These are phyloP conservation scores for Irpex sp. DNA, from an alignment of 1,284 basidiomycete species.

Conservation along the genomic window DNA sequence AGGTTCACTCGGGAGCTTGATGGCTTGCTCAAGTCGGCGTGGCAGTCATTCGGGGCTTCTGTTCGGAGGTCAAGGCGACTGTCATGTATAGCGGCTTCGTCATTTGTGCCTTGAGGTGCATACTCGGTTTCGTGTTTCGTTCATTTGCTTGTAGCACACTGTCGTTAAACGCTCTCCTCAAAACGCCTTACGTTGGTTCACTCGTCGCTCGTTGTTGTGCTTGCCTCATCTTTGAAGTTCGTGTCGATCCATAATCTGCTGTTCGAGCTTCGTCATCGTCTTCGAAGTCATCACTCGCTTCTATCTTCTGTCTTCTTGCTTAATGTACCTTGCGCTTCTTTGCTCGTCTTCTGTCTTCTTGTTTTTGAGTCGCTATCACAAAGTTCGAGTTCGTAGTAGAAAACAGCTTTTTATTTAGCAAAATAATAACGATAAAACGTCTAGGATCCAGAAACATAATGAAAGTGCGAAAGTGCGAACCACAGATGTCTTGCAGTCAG, in stretches of 20 bases:
- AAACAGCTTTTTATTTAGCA: neutral
- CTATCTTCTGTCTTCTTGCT: neutral
- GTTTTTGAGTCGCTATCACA: neutral
- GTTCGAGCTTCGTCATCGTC: neutral
- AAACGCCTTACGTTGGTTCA: too few species aligned
- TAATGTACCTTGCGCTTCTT: neutral
- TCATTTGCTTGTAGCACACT: too few species aligned
- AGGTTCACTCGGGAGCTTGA: conserved; percentile 1
- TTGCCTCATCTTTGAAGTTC: too few species aligned
- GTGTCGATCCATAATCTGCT: too few species aligned
- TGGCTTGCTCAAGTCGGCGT: neutral
- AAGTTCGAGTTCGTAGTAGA: neutral
- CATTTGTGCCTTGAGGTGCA: too few species aligned
- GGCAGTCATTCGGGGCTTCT: neutral
- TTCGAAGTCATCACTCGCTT: neutral
- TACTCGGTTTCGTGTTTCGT: too few species aligned
- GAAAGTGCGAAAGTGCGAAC: neutral
- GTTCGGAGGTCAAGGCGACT: neutral
- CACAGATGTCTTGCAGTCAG: neutral
- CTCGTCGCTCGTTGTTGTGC: too few species aligned
- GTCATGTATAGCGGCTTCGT: too few species aligned
- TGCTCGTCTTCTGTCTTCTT: neutral
- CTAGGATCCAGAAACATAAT: neutral
- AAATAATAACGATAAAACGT: neutral
- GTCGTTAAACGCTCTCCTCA: too few species aligned